Evolutionary conservation across 495 filamentous ascomycete species (phyloP), one percentile per base, ranked within the genome.

Genomic region (Neurospora sp.): DNA sequence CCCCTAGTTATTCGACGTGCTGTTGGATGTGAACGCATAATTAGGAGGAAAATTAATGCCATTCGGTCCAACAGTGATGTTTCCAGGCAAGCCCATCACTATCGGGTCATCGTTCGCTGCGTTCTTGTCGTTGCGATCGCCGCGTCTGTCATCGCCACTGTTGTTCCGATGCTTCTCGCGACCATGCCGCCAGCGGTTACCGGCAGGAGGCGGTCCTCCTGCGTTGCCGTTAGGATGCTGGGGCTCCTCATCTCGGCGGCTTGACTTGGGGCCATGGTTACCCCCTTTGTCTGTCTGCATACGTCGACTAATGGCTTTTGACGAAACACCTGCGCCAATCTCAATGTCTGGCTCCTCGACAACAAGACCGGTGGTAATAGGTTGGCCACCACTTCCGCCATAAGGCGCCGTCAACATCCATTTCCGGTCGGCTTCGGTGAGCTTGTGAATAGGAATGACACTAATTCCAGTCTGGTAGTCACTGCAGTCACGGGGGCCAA

Each of bases 331-430:
- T 54, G 94, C 93, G 60, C 96, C 96, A 74, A 99, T 99, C 81
- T 99, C 96, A 76, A 99, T 99, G 80, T 99, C 96, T 9, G 96
- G 96, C 82, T 99, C 96, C 78, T 99, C 96, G 27, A 98, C 92
- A 16, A 94, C 91, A 82, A 98, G 90, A 23, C 95, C 95, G 35
- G 86, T 84, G 77, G 93, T 92, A 73, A 99, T 92, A 1, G 89
- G 83, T 69, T 88, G 88, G 70, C 95, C 96, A 71, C 96, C 96
- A 74, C 92, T 96, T 44, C 96, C 96, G 74, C 96, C 96, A 76
- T 92, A 97, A 76, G 96, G 93, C 23, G 96, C 96, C 66, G 90
- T 97, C 74, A 97, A 84, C 90, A 98, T 95, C 96, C 96, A 99
- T 81, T 97, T 97, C 40, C 92, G 88, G 84, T 99, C 96, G 23